Percentiles rank a stretch among this genome's conserved stretches.
Evolutionary conservation across 2,329 filamentous ascomycete genomes (phyloP).

Genomic region (Hymenoscyphus salicellus): DNA sequence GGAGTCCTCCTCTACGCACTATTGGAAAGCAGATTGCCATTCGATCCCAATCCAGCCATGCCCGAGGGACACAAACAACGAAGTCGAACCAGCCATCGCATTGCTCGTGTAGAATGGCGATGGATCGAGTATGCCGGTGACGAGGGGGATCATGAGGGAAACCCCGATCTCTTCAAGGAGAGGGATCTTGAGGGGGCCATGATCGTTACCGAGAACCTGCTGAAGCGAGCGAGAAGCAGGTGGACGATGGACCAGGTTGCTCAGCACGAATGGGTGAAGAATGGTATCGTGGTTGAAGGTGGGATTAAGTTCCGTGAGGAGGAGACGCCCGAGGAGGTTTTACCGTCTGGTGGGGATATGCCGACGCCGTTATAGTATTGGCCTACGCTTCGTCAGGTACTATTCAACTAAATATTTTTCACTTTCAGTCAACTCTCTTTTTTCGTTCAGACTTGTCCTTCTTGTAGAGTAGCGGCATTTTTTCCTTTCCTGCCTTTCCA

Average conservation of each 20-base stretch:
- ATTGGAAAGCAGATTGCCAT: conserved; percentile 87
- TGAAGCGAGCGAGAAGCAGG: conserved; percentile 78
- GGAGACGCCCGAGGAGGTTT: conserved; percentile 29
- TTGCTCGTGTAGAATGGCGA: conserved; percentile 90
- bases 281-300: conserved; percentile 66
- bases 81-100: conserved; percentile 85
- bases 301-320: conserved; percentile 60
- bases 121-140: conserved; percentile 85
- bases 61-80: conserved; percentile 72
- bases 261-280: conserved; percentile 70
- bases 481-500: neutral
- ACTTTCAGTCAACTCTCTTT: neutral
- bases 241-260: conserved; percentile 74
- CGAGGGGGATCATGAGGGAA: conserved; percentile 80
- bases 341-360: conserved; percentile 7
- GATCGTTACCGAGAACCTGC: conserved; percentile 75
- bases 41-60: conserved; percentile 82
- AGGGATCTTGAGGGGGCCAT: conserved; percentile 71
- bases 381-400: neutral
- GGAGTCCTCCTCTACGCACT: conserved; percentile 91
- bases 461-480: neutral
- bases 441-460: neutral
- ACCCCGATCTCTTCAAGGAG: conserved; percentile 58
- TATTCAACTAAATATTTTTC: neutral
- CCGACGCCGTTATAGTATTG: conserved; percentile 19